Percentiles rank a stretch among this genome's conserved stretches.
Evolutionary conservation across 352 stramenopile species (phyloP).

Genomic region (Phytophthora multivora): DNA sequence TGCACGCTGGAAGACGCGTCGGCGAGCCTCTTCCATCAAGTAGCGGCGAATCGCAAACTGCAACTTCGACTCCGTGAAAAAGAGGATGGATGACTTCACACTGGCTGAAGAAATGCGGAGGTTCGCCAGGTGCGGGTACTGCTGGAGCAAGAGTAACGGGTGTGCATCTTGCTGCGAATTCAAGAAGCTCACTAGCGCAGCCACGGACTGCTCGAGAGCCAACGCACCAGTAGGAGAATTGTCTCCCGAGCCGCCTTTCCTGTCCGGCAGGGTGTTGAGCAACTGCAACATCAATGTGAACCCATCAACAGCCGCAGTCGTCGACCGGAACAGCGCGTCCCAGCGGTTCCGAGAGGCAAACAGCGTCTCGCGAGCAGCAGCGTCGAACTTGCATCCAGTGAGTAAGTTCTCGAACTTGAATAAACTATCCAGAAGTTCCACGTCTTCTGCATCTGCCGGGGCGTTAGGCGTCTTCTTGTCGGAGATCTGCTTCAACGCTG

Average conservation of each 20-base stretch:
- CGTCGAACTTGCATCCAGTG: slow-evolving; percentile 48
- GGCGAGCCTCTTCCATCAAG: slow-evolving; percentile 53
- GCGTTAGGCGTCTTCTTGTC: slow-evolving; percentile 31
- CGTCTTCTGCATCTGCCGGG: slow-evolving; percentile 42
- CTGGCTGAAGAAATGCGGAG: slow-evolving; percentile 46
- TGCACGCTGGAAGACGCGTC: slow-evolving; percentile 45
- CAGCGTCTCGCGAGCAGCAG: slow-evolving; percentile 33
- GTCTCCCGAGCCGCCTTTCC: slow-evolving; percentile 32
- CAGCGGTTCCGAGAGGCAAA: slow-evolving; percentile 53
- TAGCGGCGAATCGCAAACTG: slow-evolving; percentile 70
- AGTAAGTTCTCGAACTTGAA: slow-evolving; percentile 59
- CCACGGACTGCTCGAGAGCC: slow-evolving; percentile 50
- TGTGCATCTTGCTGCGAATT: slow-evolving; percentile 35
- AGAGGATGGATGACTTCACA: slow-evolving; percentile 52
- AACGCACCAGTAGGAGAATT: slow-evolving; percentile 31
- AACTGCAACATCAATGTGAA: slow-evolving; percentile 62
- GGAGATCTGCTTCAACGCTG: slow-evolving; percentile 37
- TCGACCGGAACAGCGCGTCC: slow-evolving; percentile 43
- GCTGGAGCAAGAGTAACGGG: slow-evolving; percentile 53
- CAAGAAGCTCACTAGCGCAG: slow-evolving; percentile 40
- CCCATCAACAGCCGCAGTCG: slow-evolving; percentile 50
- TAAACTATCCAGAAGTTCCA: slow-evolving; percentile 47
- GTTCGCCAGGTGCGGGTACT: slow-evolving; percentile 57
- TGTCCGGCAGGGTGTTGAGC: slow-evolving; percentile 50
- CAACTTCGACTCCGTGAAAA: slow-evolving; percentile 52